Conservation (phyloP, 352 stramenopile genomes). For the Elongisporangium senticosum region DNA sequence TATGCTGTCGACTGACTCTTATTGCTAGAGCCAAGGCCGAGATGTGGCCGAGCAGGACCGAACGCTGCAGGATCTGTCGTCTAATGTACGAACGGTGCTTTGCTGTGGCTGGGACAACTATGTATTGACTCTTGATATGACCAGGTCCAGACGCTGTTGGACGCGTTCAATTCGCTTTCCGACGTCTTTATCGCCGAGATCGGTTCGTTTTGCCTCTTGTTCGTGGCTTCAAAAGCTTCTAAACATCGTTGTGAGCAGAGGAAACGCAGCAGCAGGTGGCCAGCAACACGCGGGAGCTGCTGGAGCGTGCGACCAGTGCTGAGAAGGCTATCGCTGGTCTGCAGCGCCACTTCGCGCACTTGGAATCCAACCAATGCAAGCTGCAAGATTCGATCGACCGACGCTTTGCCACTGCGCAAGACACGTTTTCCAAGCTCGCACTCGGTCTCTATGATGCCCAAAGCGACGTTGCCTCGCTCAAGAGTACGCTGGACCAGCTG, state of each 20-base stretch:
- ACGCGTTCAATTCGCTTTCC: constrained; percentile 52
- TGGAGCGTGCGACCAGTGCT: constrained; percentile 23
- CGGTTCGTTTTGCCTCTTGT: constrained; percentile 11
- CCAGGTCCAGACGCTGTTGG: constrained; percentile 39
- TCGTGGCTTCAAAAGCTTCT: background rate
- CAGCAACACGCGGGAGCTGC: constrained; percentile 14
- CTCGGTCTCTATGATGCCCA: constrained; percentile 43
- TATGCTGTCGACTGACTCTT: background rate
- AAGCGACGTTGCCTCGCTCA: constrained; percentile 30
- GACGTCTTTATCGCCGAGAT: constrained; percentile 53
- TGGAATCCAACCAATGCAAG: constrained; percentile 35
- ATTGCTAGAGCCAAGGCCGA: constrained; percentile 31
- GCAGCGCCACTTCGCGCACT: constrained; percentile 23
- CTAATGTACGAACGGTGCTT: constrained; percentile 14
- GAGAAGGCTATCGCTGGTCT: constrained; percentile 28
- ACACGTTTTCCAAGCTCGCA: constrained; percentile 45
- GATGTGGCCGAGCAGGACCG: constrained; percentile 46
- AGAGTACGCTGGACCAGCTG: constrained; percentile 36
- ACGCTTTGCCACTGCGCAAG: constrained; percentile 32
- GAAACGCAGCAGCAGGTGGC: constrained; percentile 26
- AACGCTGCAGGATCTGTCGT: constrained; percentile 32
- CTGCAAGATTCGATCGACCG: constrained; percentile 32
- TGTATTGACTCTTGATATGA: background rate
- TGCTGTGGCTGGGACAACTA: background rate
- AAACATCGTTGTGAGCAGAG: constrained; percentile 10